Conservation (phyloP, 176 grass and related monocot genomes). For the Oryza meyeriana region DNA sequence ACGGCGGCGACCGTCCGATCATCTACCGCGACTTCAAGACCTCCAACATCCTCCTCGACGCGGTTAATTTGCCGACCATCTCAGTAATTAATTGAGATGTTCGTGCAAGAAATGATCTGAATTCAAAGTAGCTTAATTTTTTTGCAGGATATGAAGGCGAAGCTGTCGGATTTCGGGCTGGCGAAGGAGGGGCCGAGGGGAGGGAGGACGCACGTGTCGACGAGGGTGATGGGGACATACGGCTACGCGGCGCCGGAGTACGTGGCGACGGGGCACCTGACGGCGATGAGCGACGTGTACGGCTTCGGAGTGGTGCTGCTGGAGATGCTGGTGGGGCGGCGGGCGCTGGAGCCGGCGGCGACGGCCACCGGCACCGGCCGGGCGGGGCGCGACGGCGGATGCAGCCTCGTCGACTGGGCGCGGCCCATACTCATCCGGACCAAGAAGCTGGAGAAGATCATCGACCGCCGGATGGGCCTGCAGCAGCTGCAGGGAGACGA, state of each 20-base stretch:
- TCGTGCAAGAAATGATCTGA: background rate
- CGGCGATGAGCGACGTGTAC: constrained; percentile 86
- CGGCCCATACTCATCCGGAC: constrained; percentile 62
- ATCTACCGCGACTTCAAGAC: constrained; percentile 91
- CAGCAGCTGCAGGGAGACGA: background rate
- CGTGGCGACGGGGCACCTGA: constrained; percentile 76
- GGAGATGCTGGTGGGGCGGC: constrained; percentile 68
- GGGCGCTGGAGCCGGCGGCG: constrained; percentile 46
- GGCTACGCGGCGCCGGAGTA: constrained; percentile 85
- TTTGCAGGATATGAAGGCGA: constrained; percentile 57
- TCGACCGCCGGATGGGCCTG: constrained; percentile 51
- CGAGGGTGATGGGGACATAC: constrained; percentile 86
- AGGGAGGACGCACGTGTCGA: constrained; percentile 70
- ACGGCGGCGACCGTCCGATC: constrained; percentile 53
- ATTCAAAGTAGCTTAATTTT: background rate
- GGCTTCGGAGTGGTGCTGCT: constrained; percentile 83
- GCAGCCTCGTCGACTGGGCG: constrained; percentile 76
- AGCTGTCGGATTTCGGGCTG: constrained; percentile 84
- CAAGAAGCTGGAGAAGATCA: constrained; percentile 53
- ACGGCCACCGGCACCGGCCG: background rate
- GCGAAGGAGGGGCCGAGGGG: constrained; percentile 80
- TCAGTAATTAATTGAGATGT: background rate
- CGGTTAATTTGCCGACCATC: constrained; percentile 6
- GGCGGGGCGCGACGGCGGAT: constrained; percentile 24
- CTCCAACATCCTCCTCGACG: constrained; percentile 81